Evolutionary conservation across 179 eudicot genomes (phyloP).

Genomic region (Kewa caespitosa): DNA sequence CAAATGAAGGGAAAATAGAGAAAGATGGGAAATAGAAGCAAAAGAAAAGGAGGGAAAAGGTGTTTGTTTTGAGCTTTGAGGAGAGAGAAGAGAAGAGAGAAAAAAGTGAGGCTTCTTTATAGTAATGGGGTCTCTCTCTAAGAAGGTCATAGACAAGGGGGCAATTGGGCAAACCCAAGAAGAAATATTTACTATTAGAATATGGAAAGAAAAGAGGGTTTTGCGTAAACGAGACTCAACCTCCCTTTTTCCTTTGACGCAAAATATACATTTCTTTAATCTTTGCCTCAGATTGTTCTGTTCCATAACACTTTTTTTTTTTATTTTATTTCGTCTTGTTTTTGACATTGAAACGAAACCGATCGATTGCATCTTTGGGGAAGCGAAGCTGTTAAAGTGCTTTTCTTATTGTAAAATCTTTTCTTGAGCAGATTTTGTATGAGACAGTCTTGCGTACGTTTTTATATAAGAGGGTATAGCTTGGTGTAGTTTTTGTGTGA

Average conservation of each 20-base stretch:
- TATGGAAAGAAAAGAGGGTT: conserved; percentile 7
- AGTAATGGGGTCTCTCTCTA: conserved; percentile 38
- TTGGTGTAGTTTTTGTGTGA: too few relatives aligned
- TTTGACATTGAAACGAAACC: conserved; percentile 19
- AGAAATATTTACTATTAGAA: conserved; percentile 11
- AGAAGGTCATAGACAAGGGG: conserved; percentile 4
- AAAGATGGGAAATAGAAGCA: neutral
- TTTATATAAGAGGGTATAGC: too few relatives aligned
- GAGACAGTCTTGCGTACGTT: too few relatives aligned
- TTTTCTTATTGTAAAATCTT: too few relatives aligned
- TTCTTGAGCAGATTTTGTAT: too few relatives aligned
- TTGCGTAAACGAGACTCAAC: conserved; percentile 90
- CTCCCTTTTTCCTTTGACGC: conserved; percentile 52
- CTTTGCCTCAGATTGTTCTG: neutral
- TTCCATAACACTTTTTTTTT: neutral
- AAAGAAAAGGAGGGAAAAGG: neutral
- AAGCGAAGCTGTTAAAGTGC: conserved; percentile 10
- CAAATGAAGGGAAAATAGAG: neutral
- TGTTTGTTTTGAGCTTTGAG: conserved; percentile 12
- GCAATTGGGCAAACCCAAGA: too few relatives aligned
- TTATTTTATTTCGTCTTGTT: neutral
- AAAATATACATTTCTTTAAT: conserved; percentile 2
- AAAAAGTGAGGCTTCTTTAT: conserved; percentile 58
- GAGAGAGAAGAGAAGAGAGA: conserved; percentile 32
- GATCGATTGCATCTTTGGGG: conserved; percentile 4